Conservation (phyloP, 2,329 filamentous ascomycete species). For the Claviceps pusilla region DNA sequence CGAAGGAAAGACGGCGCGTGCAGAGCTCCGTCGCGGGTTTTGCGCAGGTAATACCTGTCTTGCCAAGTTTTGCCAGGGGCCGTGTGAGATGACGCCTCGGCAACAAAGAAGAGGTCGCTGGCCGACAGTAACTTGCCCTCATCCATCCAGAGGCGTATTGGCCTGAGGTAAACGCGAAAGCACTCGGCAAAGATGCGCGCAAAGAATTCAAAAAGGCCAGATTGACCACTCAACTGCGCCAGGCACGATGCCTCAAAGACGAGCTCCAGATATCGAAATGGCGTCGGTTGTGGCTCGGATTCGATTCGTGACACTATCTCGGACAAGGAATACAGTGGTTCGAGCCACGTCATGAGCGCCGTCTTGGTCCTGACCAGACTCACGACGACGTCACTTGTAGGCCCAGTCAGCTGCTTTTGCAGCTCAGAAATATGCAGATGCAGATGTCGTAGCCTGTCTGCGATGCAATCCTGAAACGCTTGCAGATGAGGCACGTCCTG, state of each 20-base stretch:
- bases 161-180: slow-evolving; percentile 66
- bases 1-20: slow-evolving; percentile 64
- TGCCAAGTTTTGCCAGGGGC: slow-evolving; percentile 60
- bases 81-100: slow-evolving; percentile 38
- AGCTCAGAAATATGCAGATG: slow-evolving; percentile 42
- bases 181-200: slow-evolving; percentile 63
- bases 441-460: slow-evolving; percentile 40
- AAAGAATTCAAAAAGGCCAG: slow-evolving; percentile 45
- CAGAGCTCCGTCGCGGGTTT: slow-evolving; percentile 41
- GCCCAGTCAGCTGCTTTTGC: slow-evolving; percentile 44
- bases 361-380: slow-evolving; percentile 50
- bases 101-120: slow-evolving; percentile 64
- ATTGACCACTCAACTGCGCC: slow-evolving; percentile 55
- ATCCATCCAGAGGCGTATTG: slow-evolving; percentile 74
- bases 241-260: slow-evolving; percentile 56
- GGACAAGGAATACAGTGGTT: slow-evolving; percentile 45
- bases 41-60: slow-evolving; percentile 53
- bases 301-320: slow-evolving; percentile 45
- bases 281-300: slow-evolving; percentile 29
- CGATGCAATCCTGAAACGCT: slow-evolving; percentile 52
- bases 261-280: slow-evolving; percentile 64
- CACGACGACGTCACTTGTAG: slow-evolving; percentile 38
- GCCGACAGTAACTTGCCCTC: slow-evolving; percentile 51
- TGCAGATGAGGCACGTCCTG: slow-evolving; percentile 49
- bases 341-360: slow-evolving; percentile 38